phyloP scores from a whole-genome alignment of 257 asterid species.

The Ophiorrhiza pumila region DNA sequence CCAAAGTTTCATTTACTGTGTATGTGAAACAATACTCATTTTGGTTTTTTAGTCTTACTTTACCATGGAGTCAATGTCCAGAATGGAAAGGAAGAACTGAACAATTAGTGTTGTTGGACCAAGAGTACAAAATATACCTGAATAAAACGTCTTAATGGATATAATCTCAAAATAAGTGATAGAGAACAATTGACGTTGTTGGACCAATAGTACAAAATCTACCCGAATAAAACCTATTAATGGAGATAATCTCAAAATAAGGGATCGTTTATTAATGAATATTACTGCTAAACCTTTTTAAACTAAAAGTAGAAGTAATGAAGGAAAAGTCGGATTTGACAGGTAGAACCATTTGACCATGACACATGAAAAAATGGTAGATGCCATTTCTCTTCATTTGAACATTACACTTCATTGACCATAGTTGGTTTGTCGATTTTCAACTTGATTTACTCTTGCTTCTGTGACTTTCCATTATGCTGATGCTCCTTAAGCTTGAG shows the following conservation, averaged over 20 bases:
- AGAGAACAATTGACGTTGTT: not conserved
- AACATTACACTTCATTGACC: not conserved
- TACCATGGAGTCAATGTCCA: not conserved
- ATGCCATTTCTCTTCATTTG: not conserved
- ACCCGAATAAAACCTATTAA: not conserved
- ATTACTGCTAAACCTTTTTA: not conserved
- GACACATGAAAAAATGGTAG: not conserved
- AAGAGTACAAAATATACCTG: not conserved
- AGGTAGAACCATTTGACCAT: not conserved
- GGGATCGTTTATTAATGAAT: not conserved
- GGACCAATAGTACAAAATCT: not conserved
- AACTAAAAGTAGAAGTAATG: not conserved
- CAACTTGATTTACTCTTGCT: not conserved
- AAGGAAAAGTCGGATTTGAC: not conserved
- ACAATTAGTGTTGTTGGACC: not conserved
- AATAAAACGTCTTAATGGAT: not conserved
- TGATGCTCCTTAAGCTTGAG: slow-evolving; percentile 57
- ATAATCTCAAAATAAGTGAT: not conserved
- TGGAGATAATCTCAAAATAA: not conserved
- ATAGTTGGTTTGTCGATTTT: not conserved
- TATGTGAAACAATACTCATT: not conserved
- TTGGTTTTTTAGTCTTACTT: not conserved
- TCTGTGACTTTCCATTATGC: not conserved
- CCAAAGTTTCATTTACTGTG: not conserved
- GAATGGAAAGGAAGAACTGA: not conserved